Evolutionary conservation across 176 grass and related monocot genomes (phyloP).

Genomic region (Phoenix roebelenii): DNA sequence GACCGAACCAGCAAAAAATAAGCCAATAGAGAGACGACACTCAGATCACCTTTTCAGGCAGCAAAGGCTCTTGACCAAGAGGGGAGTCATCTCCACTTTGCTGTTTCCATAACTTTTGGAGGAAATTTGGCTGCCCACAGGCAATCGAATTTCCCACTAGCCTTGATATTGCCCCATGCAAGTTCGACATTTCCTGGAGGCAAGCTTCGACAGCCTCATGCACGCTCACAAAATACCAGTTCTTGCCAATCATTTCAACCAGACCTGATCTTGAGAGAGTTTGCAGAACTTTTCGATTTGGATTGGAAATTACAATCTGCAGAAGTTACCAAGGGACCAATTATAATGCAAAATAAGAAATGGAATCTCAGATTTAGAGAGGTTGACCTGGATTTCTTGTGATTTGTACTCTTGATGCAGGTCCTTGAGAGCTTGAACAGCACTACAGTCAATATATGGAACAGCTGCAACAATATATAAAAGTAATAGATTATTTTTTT

Average conservation of each 20-base stretch:
- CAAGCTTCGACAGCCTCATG: constrained; percentile 11
- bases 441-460: constrained; percentile 14
- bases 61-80: not conserved
- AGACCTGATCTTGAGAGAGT: not conserved
- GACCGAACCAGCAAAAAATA: too few species aligned
- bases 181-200: constrained; percentile 9
- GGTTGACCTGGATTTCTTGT: constrained; percentile 1
- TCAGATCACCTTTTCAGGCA: not conserved
- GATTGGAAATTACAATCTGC: constrained; percentile 17
- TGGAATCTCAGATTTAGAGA: not conserved
- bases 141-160: not conserved
- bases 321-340: not conserved
- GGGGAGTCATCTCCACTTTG: not conserved
- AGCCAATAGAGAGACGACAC: too few species aligned
- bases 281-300: constrained; percentile 10
- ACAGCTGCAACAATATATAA: constrained; percentile 6
- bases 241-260: constrained; percentile 5
- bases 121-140: not conserved
- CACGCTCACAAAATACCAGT: constrained; percentile 11
- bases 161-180: not conserved
- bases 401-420: constrained; percentile 17
- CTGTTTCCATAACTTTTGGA: not conserved
- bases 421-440: constrained; percentile 17
- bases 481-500: too few species aligned
- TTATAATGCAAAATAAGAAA: not conserved